A percentile compares a stretch with the other conserved stretches of the same genome.
Conservation (phyloP, 441 rosid species). For the Corymbia calophylla region DNA sequence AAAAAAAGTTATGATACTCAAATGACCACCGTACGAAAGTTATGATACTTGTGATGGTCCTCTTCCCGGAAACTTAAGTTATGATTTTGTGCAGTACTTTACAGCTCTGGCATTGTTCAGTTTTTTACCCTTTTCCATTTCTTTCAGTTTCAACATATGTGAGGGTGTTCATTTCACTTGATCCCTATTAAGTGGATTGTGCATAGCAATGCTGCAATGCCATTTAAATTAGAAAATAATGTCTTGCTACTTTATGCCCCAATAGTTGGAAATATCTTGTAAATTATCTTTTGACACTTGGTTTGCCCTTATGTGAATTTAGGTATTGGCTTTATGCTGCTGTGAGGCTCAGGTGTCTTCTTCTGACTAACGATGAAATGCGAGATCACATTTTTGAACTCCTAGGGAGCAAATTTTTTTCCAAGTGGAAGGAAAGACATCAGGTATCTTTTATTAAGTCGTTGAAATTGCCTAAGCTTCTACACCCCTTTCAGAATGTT, state of each 20-base stretch:
- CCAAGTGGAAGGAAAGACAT: slow-evolving; percentile 85
- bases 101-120: not conserved
- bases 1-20: too few species aligned
- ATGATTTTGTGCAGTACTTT: not conserved
- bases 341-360: slow-evolving; percentile 65
- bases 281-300: not conserved
- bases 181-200: not conserved
- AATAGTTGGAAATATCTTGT: not conserved
- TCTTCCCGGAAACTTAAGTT: not conserved
- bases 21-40: too few species aligned
- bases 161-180: not conserved
- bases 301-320: not conserved
- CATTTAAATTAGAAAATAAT: not conserved
- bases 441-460: slow-evolving; percentile 33
- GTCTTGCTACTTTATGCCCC: not conserved
- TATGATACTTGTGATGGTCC: too few species aligned
- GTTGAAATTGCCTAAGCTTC: not conserved
- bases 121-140: not conserved
- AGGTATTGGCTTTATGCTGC: slow-evolving; percentile 93
- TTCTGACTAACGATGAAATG: slow-evolving; percentile 92
- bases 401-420: slow-evolving; percentile 53
- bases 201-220: not conserved
- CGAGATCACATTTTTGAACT: slow-evolving; percentile 90
- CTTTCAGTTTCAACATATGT: not conserved
- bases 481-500: not conserved